Evolutionary conservation across 148 eudicot genomes (phyloP).

Genomic region (Vaccinium vitisidaea): DNA sequence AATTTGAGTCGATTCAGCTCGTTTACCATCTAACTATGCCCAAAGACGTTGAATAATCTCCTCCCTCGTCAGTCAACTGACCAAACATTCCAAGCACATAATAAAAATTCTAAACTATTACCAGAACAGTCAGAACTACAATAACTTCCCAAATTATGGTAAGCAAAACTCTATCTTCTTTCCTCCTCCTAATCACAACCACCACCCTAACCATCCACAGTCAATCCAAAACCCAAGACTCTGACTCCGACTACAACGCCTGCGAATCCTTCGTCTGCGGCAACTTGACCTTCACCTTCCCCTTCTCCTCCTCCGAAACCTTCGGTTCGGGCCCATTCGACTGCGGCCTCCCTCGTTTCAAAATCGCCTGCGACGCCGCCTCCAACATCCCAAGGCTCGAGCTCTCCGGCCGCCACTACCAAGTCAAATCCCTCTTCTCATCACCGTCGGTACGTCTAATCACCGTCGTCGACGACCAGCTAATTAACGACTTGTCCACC

Average conservation of each 20-base stretch:
- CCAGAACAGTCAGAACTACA: too few species aligned
- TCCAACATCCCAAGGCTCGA: background rate
- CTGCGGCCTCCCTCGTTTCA: slow-evolving; percentile 11
- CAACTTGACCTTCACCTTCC: background rate
- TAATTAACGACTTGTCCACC: background rate
- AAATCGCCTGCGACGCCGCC: background rate
- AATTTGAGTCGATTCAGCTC: too few species aligned
- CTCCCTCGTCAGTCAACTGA: too few species aligned
- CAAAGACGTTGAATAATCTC: too few species aligned
- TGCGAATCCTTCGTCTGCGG: background rate
- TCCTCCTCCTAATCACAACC: background rate
- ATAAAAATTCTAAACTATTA: too few species aligned
- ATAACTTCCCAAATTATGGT: background rate
- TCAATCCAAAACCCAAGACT: background rate
- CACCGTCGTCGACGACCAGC: background rate
- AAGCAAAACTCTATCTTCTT: background rate
- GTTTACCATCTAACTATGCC: too few species aligned
- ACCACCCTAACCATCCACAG: background rate
- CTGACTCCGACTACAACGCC: background rate
- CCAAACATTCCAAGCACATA: too few species aligned
- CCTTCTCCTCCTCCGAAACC: background rate
- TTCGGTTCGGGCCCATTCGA: background rate
- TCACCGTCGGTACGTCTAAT: too few species aligned
- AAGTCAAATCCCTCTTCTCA: background rate
- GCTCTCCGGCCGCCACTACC: slow-evolving; percentile 4